Conservation (phyloP, 306 rosid species). For the Quercus glauca region DNA sequence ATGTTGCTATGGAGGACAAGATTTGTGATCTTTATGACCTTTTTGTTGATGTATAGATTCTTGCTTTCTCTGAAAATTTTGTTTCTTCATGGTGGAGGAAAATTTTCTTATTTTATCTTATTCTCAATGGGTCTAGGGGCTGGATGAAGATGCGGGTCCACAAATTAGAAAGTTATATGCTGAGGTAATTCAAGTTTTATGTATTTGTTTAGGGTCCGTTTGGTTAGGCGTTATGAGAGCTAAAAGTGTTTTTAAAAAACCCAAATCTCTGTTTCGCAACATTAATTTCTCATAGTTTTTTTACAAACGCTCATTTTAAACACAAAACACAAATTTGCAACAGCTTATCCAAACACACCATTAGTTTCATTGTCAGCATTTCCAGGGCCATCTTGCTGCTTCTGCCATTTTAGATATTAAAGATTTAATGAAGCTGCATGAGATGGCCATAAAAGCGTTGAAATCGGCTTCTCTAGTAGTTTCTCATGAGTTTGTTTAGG, state of each 20-base stretch:
- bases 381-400: conserved; percentile 7
- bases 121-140: conserved; percentile 65
- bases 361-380: conserved; percentile 1
- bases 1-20: conserved; percentile 82
- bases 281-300: too few relatives aligned
- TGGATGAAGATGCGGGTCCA: conserved; percentile 93
- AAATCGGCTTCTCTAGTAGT: conserved; percentile 20
- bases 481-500: not conserved
- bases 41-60: conserved; percentile 77
- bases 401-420: conserved; percentile 16
- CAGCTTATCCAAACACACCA: too few relatives aligned
- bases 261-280: too few relatives aligned
- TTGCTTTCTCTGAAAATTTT: conserved; percentile 22
- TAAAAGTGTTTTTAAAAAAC: too few relatives aligned
- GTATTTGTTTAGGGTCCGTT: not conserved
- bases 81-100: conserved; percentile 7
- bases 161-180: conserved; percentile 85
- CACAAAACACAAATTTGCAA: too few relatives aligned
- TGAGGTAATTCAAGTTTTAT: conserved; percentile 57
- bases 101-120: conserved; percentile 22
- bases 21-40: conserved; percentile 99
- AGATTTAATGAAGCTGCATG: not conserved
- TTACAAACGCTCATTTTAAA: too few relatives aligned
- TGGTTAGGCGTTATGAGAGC: too few relatives aligned
- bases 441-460: conserved; percentile 10